Evolutionary conservation across 1,284 basidiomycete species (phyloP), one percentile per base, ranked within the genome.

Genomic region (Earliella scabrosa): DNA sequence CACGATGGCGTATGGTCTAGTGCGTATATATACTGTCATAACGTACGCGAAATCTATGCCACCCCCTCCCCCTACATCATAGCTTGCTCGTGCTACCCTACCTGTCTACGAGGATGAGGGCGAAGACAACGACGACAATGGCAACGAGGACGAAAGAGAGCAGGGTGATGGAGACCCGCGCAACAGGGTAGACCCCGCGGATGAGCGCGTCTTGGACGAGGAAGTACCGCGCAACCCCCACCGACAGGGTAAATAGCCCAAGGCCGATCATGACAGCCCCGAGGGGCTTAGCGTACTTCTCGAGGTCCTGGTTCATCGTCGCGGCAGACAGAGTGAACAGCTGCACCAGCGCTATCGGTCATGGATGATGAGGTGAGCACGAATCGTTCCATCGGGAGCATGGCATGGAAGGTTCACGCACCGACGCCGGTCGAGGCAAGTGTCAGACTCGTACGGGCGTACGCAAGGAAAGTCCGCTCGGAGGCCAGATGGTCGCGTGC

Each of bases 401-500:
- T 14, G 5, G 16, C 9, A n/a, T n/a, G 6, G 54, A 11, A 38
- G 26, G 9, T 31, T 39, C 31, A 69, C 70, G 52, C 56, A 72
- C 70, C 70, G 44, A 72, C 67, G 20, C 85, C 85, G 10, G 81
- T 77, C 13, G 82, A 81, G 16, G 82, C 78, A 35, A 86, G 77
- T 1, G 83, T 76, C 45, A 84, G 66, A 64, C 82, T 82, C 9
- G 84, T 86, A 34, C 83, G 72, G 50, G 83, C 75, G 63, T 85
- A 86, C 13, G 83, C 82, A 26, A 86, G 72, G 68, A 82, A 86
- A 4, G 83, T 86, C 32, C 83, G 72, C 63, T 86, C 71, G 6
- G 68, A 80, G 3, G 84, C 82, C 18, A 86, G 74, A 64, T 87
- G 85, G 66, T 86, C 85, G 56, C 84, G 73, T 7, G 83, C 84